Base-by-base conservation (phyloP, 2,329 filamentous ascomycete species). In the Hymenoscyphus fructigenus region DNA sequence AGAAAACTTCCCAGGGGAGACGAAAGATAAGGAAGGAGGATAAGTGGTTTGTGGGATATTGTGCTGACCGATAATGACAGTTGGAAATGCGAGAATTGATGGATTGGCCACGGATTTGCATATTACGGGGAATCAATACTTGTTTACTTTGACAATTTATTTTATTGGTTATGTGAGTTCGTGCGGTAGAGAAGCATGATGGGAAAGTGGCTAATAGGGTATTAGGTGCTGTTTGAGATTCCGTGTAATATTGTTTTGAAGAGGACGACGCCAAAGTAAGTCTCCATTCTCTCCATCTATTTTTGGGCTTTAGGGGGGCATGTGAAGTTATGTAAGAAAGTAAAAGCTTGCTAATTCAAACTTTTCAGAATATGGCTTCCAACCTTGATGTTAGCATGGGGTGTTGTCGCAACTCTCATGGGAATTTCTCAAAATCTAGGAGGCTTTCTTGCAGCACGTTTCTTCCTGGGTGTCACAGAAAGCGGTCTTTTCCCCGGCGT, bases 61-160 rank as follows among this genome's bases (percentile, higher is more conserved):
- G 3, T 56, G n/a, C 17, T 47, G 41, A n/a, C 17, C n/a, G 41
- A 7, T n/a, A 3, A 20, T 44, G 1, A 44, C 32, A 89, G 84
- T 87, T 23, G 84, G 83, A 28, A 87, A 87, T 67, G 85, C 84
- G 0, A 79, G 80, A 59, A 81, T 87, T 20, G 84, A 87, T 67
- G 84, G 84, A 32, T 78, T 87, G 57, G 75, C 83, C 0, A 75
- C 72, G 3, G 84, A 86, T 68, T 67, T 86, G 3, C 61, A 81
- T 57, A 86, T 86, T 77, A 82, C 82, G 29, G 85, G 84, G 0
- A 84, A 88, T 57, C 81, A 89, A 69, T 91, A 91, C 64, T 78
- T 90, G 0, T 88, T 84, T 0, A 86, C 86, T 0, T 72, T 91
- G 50, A 90, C 88, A 0, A 74, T 91, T 0, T 91, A 89, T 74